Conservation (phyloP, 805 yeast genomes). For the Brettanomyces nanus region DNA sequence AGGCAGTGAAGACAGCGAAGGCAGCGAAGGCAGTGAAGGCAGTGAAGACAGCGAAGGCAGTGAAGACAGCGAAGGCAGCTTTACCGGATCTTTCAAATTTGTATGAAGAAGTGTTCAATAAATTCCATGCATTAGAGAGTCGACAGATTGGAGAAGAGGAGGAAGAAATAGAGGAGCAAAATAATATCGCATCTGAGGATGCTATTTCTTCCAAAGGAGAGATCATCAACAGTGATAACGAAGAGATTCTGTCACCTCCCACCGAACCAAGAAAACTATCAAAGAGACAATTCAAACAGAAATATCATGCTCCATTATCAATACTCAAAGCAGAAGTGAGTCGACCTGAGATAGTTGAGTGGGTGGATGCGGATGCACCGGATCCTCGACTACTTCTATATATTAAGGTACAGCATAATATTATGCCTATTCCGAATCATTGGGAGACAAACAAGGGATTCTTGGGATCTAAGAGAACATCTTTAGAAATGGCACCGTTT, state of each 20-base stretch:
- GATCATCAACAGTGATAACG: background rate
- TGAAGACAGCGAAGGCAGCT: conserved; percentile 2
- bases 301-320: conserved; percentile 56
- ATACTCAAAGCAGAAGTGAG: conserved; percentile 51
- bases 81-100: conserved; percentile 3
- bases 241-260: background rate
- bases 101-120: conserved; percentile 14
- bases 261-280: conserved; percentile 20
- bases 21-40: conserved; percentile 10
- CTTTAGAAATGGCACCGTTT: conserved; percentile 60
- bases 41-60: background rate
- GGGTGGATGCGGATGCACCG: conserved; percentile 80
- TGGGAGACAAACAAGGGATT: conserved; percentile 81
- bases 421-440: conserved; percentile 71
- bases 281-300: conserved; percentile 43
- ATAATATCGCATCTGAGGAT: background rate
- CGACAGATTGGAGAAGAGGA: conserved; percentile 6
- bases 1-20: background rate
- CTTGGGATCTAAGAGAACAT: conserved; percentile 47
- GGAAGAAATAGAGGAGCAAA: conserved; percentile 7
- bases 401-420: conserved; percentile 57
- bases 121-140: conserved; percentile 13
- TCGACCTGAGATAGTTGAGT: conserved; percentile 70
- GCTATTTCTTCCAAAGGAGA: background rate
- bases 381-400: conserved; percentile 64